Base-by-base conservation (phyloP, 2,329 filamentous ascomycete species). In the Aplosporella prunicola region DNA sequence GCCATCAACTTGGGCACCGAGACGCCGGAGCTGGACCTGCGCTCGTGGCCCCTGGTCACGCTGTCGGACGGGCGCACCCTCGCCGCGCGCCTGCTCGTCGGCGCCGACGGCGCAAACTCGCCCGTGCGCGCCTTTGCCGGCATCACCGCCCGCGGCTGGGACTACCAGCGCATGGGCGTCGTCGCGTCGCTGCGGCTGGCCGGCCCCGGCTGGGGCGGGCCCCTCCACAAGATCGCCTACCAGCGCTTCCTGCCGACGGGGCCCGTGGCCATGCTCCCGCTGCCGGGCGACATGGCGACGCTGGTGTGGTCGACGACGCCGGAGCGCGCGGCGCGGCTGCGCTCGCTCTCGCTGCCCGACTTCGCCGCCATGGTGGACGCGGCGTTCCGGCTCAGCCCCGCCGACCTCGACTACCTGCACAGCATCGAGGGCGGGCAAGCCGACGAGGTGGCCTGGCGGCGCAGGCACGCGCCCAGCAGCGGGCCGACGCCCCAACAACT, bases 231-330 rank as follows among this genome's bases (percentile, higher is more conserved):
- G 56, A 86, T 80, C 32, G 91, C 91, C 17, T 98, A 94, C 58
- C 91, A 98, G 63, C 78, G 91, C 38, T 98, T 98, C 65, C 69
- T 98, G 10, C 91, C 91, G 4, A 85, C 84, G 0, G 91, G 91
- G 0, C 91, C 91, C 0, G 77, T 96, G 35, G 91, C 91, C 13
- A 78, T 96, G 64, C 75, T 98, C 2, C 91, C 91, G 1, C 67
- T 98, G 7, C 91, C 91, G 0, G 82, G 83, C 14, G 82, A 83
- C 45, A 74, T 76, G 55, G 80, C 88, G 4, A 88, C 86, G 1
- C 69, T 98, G 4, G 91, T 98, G 13, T 98, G 91, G 91, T 93
- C 87, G 5, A 96, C 88, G 1, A 91, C 84, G 0, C 81, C 87
- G 0, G 70, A 77, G 38, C 78, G 85, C 43, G 91, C 89, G 1